Percentiles rank a stretch among this genome's conserved stretches.
Evolutionary conservation across 495 filamentous ascomycete genomes (phyloP).

Genomic region (Penicillium angulare): DNA sequence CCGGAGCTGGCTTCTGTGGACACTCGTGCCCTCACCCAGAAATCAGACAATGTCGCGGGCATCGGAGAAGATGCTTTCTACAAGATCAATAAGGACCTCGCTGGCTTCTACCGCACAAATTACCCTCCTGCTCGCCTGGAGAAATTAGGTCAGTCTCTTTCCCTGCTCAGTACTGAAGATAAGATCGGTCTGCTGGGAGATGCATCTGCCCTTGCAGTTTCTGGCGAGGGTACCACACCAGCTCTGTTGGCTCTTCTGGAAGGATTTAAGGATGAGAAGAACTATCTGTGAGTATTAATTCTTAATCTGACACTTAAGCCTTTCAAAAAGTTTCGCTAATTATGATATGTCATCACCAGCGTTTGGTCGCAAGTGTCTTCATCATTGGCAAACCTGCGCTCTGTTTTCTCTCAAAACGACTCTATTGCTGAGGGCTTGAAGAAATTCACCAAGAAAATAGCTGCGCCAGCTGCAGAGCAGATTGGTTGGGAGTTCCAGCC

Average conservation of each 20-base stretch:
- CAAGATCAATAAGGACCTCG: conserved; percentile 84
- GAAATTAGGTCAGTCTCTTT: conserved; percentile 71
- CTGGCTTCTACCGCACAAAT: conserved; percentile 91
- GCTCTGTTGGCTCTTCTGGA: conserved; percentile 78
- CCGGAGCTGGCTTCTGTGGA: conserved; percentile 32
- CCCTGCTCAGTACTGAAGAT: conserved; percentile 76
- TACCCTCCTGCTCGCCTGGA: conserved; percentile 77
- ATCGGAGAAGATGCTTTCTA: conserved; percentile 76
- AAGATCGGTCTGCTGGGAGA: conserved; percentile 89
- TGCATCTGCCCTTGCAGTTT: conserved; percentile 85
- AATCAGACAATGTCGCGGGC: conserved; percentile 67
- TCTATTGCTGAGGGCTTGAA: conserved; percentile 62
- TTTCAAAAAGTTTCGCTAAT: conserved; percentile 8
- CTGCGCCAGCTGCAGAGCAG: conserved; percentile 66
- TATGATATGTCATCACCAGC: conserved; percentile 30
- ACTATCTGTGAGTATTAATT: conserved; percentile 61
- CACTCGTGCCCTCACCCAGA: conserved; percentile 64
- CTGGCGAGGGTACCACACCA: conserved; percentile 77
- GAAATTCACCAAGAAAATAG: conserved; percentile 69
- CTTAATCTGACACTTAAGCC: neutral
- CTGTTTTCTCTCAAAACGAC: conserved; percentile 61
- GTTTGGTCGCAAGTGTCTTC: conserved; percentile 85
- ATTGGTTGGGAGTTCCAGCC: conserved; percentile 80
- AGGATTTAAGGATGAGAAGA: conserved; percentile 74
- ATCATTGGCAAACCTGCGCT: conserved; percentile 63